A percentile compares a stretch with the other conserved stretches of the same genome.
Conservation (phyloP, 1,284 basidiomycete genomes). For the Heliocybe sulcata region DNA sequence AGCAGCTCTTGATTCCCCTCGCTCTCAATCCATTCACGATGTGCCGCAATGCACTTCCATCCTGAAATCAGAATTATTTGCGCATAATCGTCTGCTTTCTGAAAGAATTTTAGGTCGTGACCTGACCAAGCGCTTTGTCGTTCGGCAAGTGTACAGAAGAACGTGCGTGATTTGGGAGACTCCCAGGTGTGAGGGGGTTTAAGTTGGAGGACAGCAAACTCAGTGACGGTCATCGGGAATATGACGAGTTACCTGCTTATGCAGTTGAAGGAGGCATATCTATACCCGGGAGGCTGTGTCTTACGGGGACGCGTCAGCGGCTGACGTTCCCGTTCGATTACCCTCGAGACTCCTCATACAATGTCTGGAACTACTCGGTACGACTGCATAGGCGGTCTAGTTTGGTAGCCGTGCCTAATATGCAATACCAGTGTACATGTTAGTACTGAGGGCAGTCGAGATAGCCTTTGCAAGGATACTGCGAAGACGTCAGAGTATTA, state of each 20-base stretch:
- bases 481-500: neutral
- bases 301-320: too few relatives aligned
- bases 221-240: slow-evolving; percentile 20
- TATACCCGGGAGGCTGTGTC: too few relatives aligned
- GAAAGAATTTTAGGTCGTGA: slow-evolving; percentile 31
- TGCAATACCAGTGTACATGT: neutral
- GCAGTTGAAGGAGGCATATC: too few relatives aligned
- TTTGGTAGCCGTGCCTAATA: too few relatives aligned
- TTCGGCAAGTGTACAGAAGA: slow-evolving; percentile 17
- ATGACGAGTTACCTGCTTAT: too few relatives aligned
- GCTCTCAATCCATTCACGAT: slow-evolving; percentile 34
- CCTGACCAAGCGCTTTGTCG: slow-evolving; percentile 32
- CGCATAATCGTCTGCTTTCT: slow-evolving; percentile 14
- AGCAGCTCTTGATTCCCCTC: slow-evolving; percentile 32
- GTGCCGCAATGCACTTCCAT: slow-evolving; percentile 33
- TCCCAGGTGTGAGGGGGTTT: slow-evolving; percentile 8
- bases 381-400: too few relatives aligned
- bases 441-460: slow-evolving; percentile 28
- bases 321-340: too few relatives aligned
- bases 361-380: too few relatives aligned
- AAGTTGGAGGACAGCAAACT: slow-evolving; percentile 16
- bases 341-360: too few relatives aligned
- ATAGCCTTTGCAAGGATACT: slow-evolving; percentile 40
- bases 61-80: slow-evolving; percentile 34
- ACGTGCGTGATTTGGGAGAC: slow-evolving; percentile 11